These are phyloP conservation scores for Ceratobasidium sp. DNA, from an alignment of 1,284 basidiomycete genomes.

Conservation along the genomic window DNA sequence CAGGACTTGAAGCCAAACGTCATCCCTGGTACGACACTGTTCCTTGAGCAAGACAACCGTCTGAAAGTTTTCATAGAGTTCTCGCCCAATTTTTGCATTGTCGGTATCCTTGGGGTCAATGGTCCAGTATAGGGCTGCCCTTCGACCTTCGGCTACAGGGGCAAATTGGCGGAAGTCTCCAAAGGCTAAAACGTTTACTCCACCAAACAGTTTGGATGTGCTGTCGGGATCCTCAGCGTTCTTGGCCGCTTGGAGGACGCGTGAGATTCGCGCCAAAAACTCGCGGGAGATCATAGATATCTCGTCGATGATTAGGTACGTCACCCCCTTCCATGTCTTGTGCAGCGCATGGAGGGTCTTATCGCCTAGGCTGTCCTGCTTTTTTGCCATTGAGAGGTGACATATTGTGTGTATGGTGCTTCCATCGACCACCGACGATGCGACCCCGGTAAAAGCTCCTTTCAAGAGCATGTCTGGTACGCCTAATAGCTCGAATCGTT, in stretches of 20 bases:
- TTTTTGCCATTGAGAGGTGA: neutral
- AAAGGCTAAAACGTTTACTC: slow-evolving; percentile 48
- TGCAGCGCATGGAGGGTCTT: slow-evolving; percentile 6
- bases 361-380: neutral
- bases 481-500: neutral
- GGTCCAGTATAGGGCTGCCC: slow-evolving; percentile 42
- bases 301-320: slow-evolving; percentile 51
- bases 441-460: slow-evolving; percentile 56
- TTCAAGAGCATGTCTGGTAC: slow-evolving; percentile 51
- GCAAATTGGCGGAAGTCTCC: slow-evolving; percentile 50
- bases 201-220: slow-evolving; percentile 43
- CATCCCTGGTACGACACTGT: slow-evolving; percentile 57
- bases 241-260: slow-evolving; percentile 43
- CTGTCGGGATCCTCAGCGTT: neutral
- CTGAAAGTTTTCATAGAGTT: slow-evolving; percentile 57
- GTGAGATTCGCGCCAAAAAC: slow-evolving; percentile 34
- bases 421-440: slow-evolving; percentile 57
- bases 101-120: neutral
- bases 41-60: slow-evolving; percentile 58
- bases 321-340: slow-evolving; percentile 44
- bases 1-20: slow-evolving; percentile 57
- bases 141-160: slow-evolving; percentile 28
- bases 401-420: slow-evolving; percentile 54
- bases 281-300: slow-evolving; percentile 49
- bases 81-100: slow-evolving; percentile 48